Evolutionary conservation across 495 filamentous ascomycete species (phyloP), one percentile per base, ranked within the genome.

Genomic region (Xylaria intraflava): DNA sequence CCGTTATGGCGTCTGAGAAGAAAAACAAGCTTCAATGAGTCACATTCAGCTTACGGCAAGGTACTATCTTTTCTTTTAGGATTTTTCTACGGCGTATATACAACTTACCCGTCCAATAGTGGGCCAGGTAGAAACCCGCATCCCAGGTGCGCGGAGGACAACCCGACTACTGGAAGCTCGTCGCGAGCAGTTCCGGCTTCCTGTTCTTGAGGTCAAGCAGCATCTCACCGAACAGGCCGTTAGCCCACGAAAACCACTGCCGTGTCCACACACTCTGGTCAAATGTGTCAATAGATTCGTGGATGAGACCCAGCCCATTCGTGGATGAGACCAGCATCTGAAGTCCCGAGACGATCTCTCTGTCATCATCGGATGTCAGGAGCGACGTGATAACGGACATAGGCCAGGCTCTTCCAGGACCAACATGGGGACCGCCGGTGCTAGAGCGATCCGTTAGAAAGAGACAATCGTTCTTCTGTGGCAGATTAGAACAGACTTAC

Each of bases 231-330:
- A 81, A 82, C 44, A 82, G 62, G 14, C 80, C 78, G 51, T 83
- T 82, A 19, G 79, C 76, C 79, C 79, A 81, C 0, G 79, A 80
- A 51, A 82, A 78, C 77, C 79, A 82, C 55, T 78, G 70, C 33
- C 79, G 68, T 27, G 77, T 73, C 74, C 77, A 83, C 45, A 31
- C 10, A 1, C 51, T 53, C 22, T 60, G 61, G 30, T 66, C 51
- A 14, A 65, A 63, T 14, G 62, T 65, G 57, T 64, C 59, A 50
- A 72, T 46, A 6, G 66, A 69, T 55, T 72, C 69, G 49, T 69
- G 69, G 35, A 68, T 71, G 51, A 72, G 57, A 16, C 68, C 70
- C 31, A 80, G 64, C 27, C 79, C 74, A 61, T 67, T 75, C 7
- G 82, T 84, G 23, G 69, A 79, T 17, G 69, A 70, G 14, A 84